These are phyloP conservation scores for Tetrapisispora iriomotensis DNA, from an alignment of 805 yeast species.

Conservation along the genomic window DNA sequence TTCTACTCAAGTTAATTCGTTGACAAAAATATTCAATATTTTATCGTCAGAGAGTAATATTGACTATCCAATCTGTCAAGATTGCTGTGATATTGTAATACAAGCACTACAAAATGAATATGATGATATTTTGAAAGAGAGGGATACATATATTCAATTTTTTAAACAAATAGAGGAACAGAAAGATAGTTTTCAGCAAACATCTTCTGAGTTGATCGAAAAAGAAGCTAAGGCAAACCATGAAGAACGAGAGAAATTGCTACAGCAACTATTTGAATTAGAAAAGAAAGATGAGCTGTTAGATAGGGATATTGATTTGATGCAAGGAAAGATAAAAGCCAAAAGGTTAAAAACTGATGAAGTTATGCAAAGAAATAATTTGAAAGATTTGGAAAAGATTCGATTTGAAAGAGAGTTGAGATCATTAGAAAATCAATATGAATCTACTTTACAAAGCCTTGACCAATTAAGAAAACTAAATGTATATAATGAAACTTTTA, in stretches of 20 bases:
- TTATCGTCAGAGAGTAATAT: constrained; percentile 64
- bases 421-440: constrained; percentile 53
- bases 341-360: constrained; percentile 41
- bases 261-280: constrained; percentile 17
- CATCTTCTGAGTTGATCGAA: constrained; percentile 11
- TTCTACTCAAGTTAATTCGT: constrained; percentile 40
- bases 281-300: constrained; percentile 33
- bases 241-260: constrained; percentile 16
- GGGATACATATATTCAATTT: constrained; percentile 68
- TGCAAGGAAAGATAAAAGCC: constrained; percentile 40
- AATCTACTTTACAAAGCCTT: constrained; percentile 50
- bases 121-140: constrained; percentile 64
- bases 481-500: constrained; percentile 74
- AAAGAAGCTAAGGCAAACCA: constrained; percentile 29
- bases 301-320: constrained; percentile 34
- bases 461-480: constrained; percentile 67
- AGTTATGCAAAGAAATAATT: constrained; percentile 39
- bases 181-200: constrained; percentile 38
- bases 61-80: constrained; percentile 80
- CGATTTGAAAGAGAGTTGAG: constrained; percentile 47
- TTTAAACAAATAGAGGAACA: constrained; percentile 57
- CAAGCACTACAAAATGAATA: constrained; percentile 58
- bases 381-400: constrained; percentile 42
- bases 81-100: constrained; percentile 63
- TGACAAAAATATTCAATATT: constrained; percentile 60